Evolutionary conservation across 768 basidiomycete genomes (phyloP).

Genomic region (Leucogyrophana mollusca): DNA sequence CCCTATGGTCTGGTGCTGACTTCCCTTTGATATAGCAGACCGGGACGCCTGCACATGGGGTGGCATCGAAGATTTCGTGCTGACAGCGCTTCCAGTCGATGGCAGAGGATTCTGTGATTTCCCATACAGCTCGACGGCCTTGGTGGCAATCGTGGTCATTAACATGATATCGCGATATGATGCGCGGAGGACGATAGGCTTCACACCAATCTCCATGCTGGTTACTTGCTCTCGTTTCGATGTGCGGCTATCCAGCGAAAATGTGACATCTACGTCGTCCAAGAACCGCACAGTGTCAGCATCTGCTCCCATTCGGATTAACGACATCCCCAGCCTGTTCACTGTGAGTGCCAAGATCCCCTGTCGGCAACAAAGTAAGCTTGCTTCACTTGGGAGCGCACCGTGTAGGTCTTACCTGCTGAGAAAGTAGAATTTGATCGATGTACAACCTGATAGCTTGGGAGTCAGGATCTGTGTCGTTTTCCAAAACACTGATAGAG

Average conservation of each 20-base stretch:
- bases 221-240: constrained; percentile 73
- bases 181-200: constrained; percentile 89
- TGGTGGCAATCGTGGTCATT: constrained; percentile 83
- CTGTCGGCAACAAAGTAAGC: constrained; percentile 35
- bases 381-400: too few relatives aligned
- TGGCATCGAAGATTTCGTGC: neutral
- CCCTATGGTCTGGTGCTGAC: constrained; percentile 18
- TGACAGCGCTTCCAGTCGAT: constrained; percentile 3
- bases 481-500: constrained; percentile 84
- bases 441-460: constrained; percentile 88
- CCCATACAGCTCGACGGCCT: constrained; percentile 77
- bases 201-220: constrained; percentile 76
- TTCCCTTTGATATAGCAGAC: constrained; percentile 12
- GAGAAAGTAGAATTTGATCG: constrained; percentile 81
- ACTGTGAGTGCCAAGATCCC: constrained; percentile 80
- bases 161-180: constrained; percentile 93
- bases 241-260: constrained; percentile 82
- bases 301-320: constrained; percentile 81
- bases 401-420: constrained; percentile 64
- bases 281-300: constrained; percentile 87
- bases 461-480: constrained; percentile 73
- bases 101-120: constrained; percentile 29
- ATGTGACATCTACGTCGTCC: constrained; percentile 86
- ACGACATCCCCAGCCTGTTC: constrained; percentile 87
- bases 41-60: constrained; percentile 4